Percentiles rank a stretch among this genome's conserved stretches.
Evolutionary conservation across 2,329 filamentous ascomycete genomes (phyloP).

Genomic region (Trichoderma simmonsii): DNA sequence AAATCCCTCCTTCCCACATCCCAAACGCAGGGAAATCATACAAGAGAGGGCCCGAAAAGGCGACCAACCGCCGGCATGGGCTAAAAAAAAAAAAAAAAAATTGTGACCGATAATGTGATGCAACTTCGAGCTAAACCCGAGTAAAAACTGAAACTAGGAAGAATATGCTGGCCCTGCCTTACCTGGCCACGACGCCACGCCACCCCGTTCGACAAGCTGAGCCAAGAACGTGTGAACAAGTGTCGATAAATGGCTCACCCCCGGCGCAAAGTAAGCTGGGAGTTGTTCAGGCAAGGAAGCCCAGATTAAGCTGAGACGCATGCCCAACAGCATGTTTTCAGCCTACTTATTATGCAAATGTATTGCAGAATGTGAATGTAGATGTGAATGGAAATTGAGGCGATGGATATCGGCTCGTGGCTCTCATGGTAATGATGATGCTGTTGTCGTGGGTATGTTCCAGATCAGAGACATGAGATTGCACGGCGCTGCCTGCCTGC

Average conservation of each 20-base stretch:
- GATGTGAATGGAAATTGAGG: not conserved
- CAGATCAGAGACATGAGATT: not conserved
- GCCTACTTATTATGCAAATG: not conserved
- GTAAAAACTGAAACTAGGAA: not conserved
- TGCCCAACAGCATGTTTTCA: not conserved
- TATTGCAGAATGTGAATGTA: not conserved
- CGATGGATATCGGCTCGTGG: not conserved
- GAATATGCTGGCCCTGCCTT: not conserved
- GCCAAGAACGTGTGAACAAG: constrained; percentile 6
- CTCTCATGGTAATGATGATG: not conserved
- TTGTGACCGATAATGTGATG: constrained; percentile 6
- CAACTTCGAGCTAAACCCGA: not conserved
- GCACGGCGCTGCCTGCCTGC: not conserved
- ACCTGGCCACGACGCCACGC: constrained; percentile 1
- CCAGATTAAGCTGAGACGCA: not conserved
- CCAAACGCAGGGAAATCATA: not conserved
- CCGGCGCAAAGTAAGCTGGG: not conserved
- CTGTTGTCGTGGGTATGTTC: not conserved
- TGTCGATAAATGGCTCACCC: constrained; percentile 15
- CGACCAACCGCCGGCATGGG: not conserved
- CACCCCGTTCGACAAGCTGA: not conserved
- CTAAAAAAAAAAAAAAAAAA: not conserved
- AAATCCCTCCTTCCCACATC: not conserved
- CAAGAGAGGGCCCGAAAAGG: not conserved
- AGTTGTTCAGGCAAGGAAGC: not conserved